phyloP scores from a whole-genome alignment of 345 rosid genomes.

The Physaria fendleri region DNA sequence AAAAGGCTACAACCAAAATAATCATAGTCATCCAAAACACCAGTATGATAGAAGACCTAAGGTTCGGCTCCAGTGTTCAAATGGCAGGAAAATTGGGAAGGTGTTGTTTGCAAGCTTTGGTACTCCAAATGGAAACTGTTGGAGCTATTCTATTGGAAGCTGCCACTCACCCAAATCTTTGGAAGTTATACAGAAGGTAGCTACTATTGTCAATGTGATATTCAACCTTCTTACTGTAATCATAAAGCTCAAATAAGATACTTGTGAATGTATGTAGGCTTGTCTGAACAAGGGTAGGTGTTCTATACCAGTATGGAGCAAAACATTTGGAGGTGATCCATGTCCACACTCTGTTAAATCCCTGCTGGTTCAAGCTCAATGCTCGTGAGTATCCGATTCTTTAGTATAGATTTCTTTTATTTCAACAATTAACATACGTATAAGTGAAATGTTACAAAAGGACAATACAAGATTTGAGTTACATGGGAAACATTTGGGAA shows the following conservation, averaged over 20 bases:
- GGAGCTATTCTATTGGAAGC: constrained; percentile 36
- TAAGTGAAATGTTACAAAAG: constrained; percentile 12
- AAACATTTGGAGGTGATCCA: constrained; percentile 39
- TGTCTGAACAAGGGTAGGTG: constrained; percentile 47
- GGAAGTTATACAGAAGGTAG: constrained; percentile 41
- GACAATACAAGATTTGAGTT: constrained; percentile 10
- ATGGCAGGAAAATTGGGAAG: constrained; percentile 32
- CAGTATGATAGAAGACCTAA: constrained; percentile 25
- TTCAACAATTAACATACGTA: neutral
- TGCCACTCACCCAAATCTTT: constrained; percentile 45
- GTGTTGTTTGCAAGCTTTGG: constrained; percentile 53
- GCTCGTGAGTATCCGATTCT: constrained; percentile 29
- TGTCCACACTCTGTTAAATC: constrained; percentile 45
- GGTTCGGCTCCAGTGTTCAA: constrained; percentile 35
- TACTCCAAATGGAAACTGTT: constrained; percentile 45
- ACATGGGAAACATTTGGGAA: neutral
- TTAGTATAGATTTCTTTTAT: neutral
- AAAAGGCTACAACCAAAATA: constrained; percentile 2
- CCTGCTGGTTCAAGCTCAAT: constrained; percentile 51
- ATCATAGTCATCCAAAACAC: constrained; percentile 5
- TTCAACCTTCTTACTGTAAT: neutral
- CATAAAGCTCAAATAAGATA: neutral
- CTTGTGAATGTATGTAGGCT: constrained; percentile 35
- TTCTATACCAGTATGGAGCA: constrained; percentile 35
- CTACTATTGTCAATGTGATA: constrained; percentile 1